Evolutionary conservation across 2,329 filamentous ascomycete species (phyloP).

Genomic region (Metarhizium anisopliae): DNA sequence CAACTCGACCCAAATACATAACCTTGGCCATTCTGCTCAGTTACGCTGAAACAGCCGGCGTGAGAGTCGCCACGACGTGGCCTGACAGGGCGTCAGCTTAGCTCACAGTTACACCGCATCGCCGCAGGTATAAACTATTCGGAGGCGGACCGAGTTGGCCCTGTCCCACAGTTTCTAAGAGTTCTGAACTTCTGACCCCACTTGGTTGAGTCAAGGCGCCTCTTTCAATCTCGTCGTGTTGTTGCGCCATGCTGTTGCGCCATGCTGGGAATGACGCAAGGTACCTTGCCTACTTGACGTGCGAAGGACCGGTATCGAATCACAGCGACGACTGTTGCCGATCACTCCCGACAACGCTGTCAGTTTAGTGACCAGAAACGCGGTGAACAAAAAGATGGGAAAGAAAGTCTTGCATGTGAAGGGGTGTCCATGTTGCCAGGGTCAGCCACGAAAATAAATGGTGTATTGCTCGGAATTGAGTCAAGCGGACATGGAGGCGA

Average conservation of each 20-base stretch:
- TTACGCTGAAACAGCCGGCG: no score
- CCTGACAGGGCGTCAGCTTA: no score
- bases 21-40: no score
- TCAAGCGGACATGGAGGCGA: no score
- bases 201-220: not conserved
- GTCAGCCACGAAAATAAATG: no score
- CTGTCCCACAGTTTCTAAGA: not conserved
- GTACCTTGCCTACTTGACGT: not conserved
- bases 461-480: no score
- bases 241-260: not conserved
- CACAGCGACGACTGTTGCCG: not conserved
- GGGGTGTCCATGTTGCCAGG: no score
- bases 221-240: not conserved
- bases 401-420: not conserved
- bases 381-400: not conserved
- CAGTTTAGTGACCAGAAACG: not conserved
- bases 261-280: not conserved
- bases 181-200: not conserved
- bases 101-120: no score
- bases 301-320: not conserved
- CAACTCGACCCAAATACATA: not conserved
- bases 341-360: not conserved
- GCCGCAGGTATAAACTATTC: no score
- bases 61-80: no score
- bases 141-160: not conserved